These are phyloP conservation scores for Phalaenopsis hybrid DNA, from an alignment of 116 monocot species.

Conservation along the genomic window DNA sequence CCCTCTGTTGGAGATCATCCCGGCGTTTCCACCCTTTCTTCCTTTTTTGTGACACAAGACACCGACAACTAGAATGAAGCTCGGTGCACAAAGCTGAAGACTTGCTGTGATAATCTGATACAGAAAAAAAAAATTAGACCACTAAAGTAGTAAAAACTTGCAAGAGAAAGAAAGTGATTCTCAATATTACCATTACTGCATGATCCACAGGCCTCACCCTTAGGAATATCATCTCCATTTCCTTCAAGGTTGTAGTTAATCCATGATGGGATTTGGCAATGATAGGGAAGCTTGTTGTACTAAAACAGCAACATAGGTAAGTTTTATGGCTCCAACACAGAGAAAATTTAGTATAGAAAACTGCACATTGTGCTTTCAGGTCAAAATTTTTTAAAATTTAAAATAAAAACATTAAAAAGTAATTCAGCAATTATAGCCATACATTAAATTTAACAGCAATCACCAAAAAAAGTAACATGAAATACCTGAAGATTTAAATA, in stretches of 20 bases:
- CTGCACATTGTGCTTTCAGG: neutral
- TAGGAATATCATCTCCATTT: conserved; percentile 29
- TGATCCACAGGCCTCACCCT: conserved; percentile 19
- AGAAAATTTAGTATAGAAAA: neutral
- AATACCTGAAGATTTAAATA: conserved; percentile 82
- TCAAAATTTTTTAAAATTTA: neutral
- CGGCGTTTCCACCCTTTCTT: conserved; percentile 52
- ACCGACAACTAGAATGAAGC: conserved; percentile 24
- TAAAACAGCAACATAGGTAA: conserved; percentile 5
- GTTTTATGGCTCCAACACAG: neutral
- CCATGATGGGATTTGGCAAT: conserved; percentile 62
- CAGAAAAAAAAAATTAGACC: neutral
- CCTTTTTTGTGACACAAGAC: conserved; percentile 30
- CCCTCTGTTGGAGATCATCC: conserved; percentile 60
- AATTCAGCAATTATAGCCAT: neutral
- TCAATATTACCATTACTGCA: conserved; percentile 25
- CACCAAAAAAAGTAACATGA: neutral
- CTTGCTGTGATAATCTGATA: conserved; percentile 20
- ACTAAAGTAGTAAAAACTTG: neutral
- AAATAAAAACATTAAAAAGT: neutral
- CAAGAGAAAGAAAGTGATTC: conserved; percentile 4
- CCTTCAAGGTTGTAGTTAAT: conserved; percentile 56
- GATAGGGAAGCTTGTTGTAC: conserved; percentile 54
- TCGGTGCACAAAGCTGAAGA: conserved; percentile 28
- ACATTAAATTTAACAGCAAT: conserved; percentile 9